Conservation (phyloP, 345 rosid genomes). For the Trapa bicornis region DNA sequence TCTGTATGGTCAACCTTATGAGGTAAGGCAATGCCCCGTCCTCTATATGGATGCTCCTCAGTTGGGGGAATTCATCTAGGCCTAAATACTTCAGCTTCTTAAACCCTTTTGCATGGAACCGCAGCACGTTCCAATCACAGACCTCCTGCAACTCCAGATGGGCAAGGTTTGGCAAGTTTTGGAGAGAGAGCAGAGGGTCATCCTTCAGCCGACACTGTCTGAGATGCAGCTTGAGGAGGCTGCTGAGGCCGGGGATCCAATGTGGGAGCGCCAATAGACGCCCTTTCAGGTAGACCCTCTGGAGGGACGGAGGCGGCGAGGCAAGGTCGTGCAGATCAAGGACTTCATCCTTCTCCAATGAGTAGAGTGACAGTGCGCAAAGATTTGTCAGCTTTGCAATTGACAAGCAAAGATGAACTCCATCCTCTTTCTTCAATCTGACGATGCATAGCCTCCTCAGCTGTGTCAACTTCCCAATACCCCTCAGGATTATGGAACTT, state of each 20-base stretch:
- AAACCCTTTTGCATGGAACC: slow-evolving; percentile 18
- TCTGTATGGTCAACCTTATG: slow-evolving; percentile 13
- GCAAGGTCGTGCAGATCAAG: slow-evolving; percentile 15
- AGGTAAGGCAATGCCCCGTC: slow-evolving; percentile 20
- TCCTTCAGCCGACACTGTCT: slow-evolving; percentile 12
- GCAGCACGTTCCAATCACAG: slow-evolving; percentile 13
- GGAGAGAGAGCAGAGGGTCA: slow-evolving; percentile 20
- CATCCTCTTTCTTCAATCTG: slow-evolving; percentile 17
- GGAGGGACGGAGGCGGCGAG: slow-evolving; percentile 21
- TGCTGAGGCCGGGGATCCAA: slow-evolving; percentile 17
- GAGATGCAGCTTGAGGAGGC: slow-evolving; percentile 13
- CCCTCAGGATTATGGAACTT: slow-evolving; percentile 2
- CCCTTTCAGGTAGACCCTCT: slow-evolving; percentile 23
- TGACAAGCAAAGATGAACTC: slow-evolving; percentile 12
- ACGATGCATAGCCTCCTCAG: slow-evolving; percentile 19
- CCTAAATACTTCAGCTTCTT: slow-evolving; percentile 20
- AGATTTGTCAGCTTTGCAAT: slow-evolving; percentile 14
- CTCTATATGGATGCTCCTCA: slow-evolving; percentile 8
- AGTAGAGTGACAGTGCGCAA: slow-evolving; percentile 7
- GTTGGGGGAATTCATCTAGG: slow-evolving; percentile 17
- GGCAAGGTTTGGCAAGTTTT: slow-evolving; percentile 20
- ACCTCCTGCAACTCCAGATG: slow-evolving; percentile 24
- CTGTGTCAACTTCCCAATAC: slow-evolving; percentile 14
- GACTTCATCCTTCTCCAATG: slow-evolving; percentile 12
- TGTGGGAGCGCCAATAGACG: slow-evolving; percentile 15